Conservation (phyloP, 805 yeast species). For the Yarrowia sp. region DNA sequence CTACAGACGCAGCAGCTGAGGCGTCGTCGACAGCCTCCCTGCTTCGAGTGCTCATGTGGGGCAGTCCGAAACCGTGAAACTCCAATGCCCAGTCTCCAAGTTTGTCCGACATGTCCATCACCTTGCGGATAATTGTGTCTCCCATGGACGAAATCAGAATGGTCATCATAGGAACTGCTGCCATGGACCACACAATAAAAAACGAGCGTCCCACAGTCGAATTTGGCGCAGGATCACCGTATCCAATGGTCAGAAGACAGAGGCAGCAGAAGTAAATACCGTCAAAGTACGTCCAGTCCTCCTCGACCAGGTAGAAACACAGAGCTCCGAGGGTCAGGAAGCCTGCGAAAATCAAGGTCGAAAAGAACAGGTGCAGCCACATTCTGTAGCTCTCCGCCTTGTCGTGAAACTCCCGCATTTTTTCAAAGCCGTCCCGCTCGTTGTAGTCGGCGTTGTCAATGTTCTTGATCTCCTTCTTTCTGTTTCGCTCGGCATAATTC, state of each 20-base stretch:
- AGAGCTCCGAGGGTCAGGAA: constrained; percentile 77
- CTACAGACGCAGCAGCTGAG: not conserved
- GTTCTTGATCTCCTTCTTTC: constrained; percentile 42
- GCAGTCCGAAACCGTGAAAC: not conserved
- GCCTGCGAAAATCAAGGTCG: constrained; percentile 45
- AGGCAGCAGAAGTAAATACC: constrained; percentile 74
- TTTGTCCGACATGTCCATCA: constrained; percentile 29
- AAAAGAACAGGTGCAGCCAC: constrained; percentile 36
- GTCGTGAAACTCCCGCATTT: constrained; percentile 54
- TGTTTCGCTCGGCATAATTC: constrained; percentile 56
- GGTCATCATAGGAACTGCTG: constrained; percentile 87
- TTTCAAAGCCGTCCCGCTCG: constrained; percentile 50
- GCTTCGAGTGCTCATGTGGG: not conserved
- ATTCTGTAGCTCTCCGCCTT: constrained; percentile 36
- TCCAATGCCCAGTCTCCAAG: constrained; percentile 30
- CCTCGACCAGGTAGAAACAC: constrained; percentile 53
- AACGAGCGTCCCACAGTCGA: constrained; percentile 66
- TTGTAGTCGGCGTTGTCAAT: not conserved
- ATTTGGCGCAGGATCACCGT: constrained; percentile 69
- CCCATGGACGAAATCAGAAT: constrained; percentile 72
- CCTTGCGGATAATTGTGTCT: constrained; percentile 45
- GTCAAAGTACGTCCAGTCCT: constrained; percentile 69
- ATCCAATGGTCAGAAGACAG: constrained; percentile 78
- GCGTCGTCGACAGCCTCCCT: not conserved
- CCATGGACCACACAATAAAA: constrained; percentile 75